These are phyloP conservation scores for Tolypocladium amazonense DNA, from an alignment of 2,329 filamentous ascomycete species.

Conservation along the genomic window DNA sequence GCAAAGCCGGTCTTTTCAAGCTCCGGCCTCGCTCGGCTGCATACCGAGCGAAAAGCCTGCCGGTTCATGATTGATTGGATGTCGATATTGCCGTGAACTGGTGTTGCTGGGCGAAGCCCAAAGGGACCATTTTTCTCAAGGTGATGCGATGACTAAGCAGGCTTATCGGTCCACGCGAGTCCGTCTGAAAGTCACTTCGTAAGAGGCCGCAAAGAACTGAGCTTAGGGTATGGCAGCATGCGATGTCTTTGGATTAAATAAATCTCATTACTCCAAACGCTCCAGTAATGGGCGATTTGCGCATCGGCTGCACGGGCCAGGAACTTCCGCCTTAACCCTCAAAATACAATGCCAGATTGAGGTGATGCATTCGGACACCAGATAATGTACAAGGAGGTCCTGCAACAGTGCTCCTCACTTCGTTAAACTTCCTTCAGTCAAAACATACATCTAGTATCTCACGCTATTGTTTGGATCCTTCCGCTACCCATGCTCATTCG, in stretches of 20 bases:
- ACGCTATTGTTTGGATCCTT: neutral
- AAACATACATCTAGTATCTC: neutral
- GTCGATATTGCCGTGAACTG: neutral
- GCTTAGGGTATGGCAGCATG: neutral
- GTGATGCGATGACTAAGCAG: neutral
- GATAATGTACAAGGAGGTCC: slow-evolving; percentile 2
- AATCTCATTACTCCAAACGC: slow-evolving; percentile 3
- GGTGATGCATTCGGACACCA: neutral
- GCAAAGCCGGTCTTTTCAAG: slow-evolving; percentile 18
- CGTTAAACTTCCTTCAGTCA: neutral
- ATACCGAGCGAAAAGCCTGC: slow-evolving; percentile 26
- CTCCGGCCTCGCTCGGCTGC: slow-evolving; percentile 23
- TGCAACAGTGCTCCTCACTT: neutral
- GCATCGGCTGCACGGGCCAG: neutral
- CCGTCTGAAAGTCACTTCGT: neutral
- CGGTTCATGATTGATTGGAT: slow-evolving; percentile 21
- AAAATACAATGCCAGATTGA: neutral
- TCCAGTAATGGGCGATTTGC: neutral
- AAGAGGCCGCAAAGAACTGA: too few relatives aligned
- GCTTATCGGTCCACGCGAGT: neutral
- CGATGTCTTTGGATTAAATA: neutral
- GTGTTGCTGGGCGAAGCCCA: neutral
- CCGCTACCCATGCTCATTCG: neutral
- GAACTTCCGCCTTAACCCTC: neutral
- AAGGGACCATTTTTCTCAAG: neutral